A percentile compares a stretch with the other conserved stretches of the same genome.
phyloP scores from a whole-genome alignment of 192 early-diverging fungal species.

The Podila clonocystis region DNA sequence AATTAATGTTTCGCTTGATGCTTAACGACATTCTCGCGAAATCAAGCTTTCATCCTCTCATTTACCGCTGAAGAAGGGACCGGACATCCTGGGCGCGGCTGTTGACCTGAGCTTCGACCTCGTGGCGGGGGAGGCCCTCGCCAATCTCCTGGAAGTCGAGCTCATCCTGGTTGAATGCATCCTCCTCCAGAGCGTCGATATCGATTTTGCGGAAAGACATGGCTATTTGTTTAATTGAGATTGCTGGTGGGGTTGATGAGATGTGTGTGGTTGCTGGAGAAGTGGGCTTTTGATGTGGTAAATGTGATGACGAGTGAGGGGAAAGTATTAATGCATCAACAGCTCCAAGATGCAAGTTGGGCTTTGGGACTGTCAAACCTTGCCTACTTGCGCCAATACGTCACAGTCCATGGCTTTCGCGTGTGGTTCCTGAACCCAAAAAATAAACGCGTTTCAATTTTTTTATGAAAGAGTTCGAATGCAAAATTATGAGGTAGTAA shows the following conservation, averaged over 20 bases:
- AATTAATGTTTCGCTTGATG: not conserved
- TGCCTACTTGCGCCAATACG: no score
- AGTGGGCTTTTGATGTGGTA: not conserved
- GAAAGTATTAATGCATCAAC: not conserved
- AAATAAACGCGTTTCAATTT: no score
- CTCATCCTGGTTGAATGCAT: constrained; percentile 46
- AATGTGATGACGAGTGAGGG: not conserved
- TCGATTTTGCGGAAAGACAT: constrained; percentile 80
- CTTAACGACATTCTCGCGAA: no score
- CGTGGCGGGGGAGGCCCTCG: constrained; percentile 48
- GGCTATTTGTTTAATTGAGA: not conserved
- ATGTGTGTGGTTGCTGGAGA: not conserved
- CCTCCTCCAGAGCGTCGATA: constrained; percentile 64
- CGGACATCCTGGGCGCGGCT: constrained; percentile 71
- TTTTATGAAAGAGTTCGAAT: no score
- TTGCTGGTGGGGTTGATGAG: not conserved
- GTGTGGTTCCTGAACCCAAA: no score
- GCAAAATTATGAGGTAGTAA: no score
- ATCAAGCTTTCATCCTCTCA: not conserved
- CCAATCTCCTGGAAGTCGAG: constrained; percentile 55
- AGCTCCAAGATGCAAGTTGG: not conserved
- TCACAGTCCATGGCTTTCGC: no score
- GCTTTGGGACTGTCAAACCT: not conserved
- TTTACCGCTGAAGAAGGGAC: constrained; percentile 65
- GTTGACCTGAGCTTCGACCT: constrained; percentile 63